A percentile compares a stretch with the other conserved stretches of the same genome.
phyloP scores from a whole-genome alignment of 208 protist genomes.

The Leishmania arabica region DNA sequence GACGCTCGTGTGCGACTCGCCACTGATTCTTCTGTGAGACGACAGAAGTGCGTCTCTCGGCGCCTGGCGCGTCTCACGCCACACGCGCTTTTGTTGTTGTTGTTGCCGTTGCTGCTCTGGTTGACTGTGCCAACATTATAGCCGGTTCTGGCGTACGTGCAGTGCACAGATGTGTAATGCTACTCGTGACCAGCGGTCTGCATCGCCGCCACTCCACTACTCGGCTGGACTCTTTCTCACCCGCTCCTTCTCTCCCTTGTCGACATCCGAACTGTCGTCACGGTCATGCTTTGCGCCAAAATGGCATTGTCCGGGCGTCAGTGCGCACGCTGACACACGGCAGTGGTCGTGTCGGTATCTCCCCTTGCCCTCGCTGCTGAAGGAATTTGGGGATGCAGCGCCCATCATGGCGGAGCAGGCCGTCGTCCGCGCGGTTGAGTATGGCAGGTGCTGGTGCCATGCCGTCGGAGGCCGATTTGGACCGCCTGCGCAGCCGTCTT shows the following conservation, averaged over 20 bases:
- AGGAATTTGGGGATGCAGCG: constrained; percentile 4
- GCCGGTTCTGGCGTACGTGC: background rate
- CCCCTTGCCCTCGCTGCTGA: background rate
- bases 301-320: background rate
- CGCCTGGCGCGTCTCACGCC: background rate
- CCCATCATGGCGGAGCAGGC: constrained; percentile 4
- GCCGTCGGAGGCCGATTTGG: constrained; percentile 17
- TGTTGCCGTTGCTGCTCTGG: background rate
- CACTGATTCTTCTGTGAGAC: background rate
- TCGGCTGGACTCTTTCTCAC: background rate
- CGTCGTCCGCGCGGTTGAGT: constrained; percentile 10
- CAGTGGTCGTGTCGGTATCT: background rate
- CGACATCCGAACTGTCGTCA: too few relatives aligned
- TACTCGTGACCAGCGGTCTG: background rate
- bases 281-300: background rate
- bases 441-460: background rate
- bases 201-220: background rate
- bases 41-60: background rate
- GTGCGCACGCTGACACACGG: background rate
- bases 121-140: background rate
- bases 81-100: background rate
- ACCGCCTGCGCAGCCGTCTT: constrained; percentile 40
- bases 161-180: background rate
- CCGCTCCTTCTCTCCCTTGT: background rate
- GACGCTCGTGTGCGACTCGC: background rate